phyloP scores from a whole-genome alignment of 306 rosid genomes.

The Prunus salicina region DNA sequence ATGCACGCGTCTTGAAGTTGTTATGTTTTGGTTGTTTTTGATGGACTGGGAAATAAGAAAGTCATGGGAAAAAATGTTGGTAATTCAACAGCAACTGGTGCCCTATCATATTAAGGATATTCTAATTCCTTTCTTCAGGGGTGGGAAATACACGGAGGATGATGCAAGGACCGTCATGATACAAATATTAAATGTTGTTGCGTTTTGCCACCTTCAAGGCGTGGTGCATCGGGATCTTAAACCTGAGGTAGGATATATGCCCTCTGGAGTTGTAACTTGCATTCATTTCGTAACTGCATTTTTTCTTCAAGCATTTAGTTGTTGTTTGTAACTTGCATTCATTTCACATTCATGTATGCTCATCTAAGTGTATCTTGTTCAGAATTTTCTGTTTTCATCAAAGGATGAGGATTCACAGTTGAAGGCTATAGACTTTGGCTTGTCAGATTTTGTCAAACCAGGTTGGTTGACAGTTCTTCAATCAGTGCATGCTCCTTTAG shows the following conservation, averaged over 20 bases:
- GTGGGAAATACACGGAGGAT: constrained; percentile 88
- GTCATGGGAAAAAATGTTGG: constrained; percentile 2
- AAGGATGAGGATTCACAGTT: constrained; percentile 83
- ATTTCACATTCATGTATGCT: constrained; percentile 14
- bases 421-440: constrained; percentile 96
- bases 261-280: background rate
- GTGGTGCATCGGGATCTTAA: constrained; percentile 97
- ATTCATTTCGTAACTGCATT: background rate
- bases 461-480: constrained; percentile 38
- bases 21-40: constrained; percentile 11
- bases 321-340: background rate
- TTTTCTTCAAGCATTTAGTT: constrained; percentile 12
- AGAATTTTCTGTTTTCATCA: constrained; percentile 78
- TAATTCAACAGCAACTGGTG: background rate
- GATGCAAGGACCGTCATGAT: constrained; percentile 78
- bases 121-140: constrained; percentile 51
- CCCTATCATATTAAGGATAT: constrained; percentile 10
- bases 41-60: constrained; percentile 9
- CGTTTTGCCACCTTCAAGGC: constrained; percentile 93
- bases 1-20: constrained; percentile 8
- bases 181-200: constrained; percentile 76
- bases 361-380: constrained; percentile 39
- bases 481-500: background rate
- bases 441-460: constrained; percentile 90
- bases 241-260: constrained; percentile 62